Conservation (phyloP, 2,329 filamentous ascomycete genomes). For the Periconia sp. region DNA sequence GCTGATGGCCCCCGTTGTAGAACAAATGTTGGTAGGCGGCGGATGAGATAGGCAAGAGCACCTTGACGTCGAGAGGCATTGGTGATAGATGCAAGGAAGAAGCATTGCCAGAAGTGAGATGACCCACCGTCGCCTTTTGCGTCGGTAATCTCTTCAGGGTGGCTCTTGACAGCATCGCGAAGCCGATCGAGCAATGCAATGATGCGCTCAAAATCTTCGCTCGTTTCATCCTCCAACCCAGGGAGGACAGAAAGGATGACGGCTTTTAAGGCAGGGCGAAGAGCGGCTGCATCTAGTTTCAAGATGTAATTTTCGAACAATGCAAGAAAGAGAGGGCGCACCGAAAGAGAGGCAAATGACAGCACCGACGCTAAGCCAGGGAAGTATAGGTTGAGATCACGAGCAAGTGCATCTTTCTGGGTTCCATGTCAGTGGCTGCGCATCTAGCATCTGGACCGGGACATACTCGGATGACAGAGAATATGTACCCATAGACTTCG, state of each 20-base stretch:
- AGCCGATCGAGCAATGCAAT: conserved; percentile 79
- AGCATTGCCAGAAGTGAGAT: conserved; percentile 97
- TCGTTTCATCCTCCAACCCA: conserved; percentile 92
- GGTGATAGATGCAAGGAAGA: conserved; percentile 92
- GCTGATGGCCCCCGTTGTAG: conserved; percentile 18
- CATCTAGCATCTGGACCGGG: conserved; percentile 8
- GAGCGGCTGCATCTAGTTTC: conserved; percentile 69
- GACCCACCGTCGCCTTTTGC: conserved; percentile 59
- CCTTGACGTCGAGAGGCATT: conserved; percentile 84
- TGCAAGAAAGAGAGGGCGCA: conserved; percentile 83
- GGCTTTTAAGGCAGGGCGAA: conserved; percentile 89
- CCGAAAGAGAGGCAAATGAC: conserved; percentile 92
- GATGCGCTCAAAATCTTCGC: conserved; percentile 94
- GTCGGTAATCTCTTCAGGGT: conserved; percentile 55
- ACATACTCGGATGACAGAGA: conserved; percentile 77
- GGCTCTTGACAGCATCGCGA: conserved; percentile 67
- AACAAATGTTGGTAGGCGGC: conserved; percentile 74
- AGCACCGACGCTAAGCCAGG: conserved; percentile 88
- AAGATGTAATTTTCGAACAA: conserved; percentile 83
- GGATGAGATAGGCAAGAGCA: conserved; percentile 82
- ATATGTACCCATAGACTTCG: conserved; percentile 91
- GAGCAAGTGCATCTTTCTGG: conserved; percentile 73
- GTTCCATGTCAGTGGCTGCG: conserved; percentile 29
- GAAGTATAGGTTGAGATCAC: conserved; percentile 84
- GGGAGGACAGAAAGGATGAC: conserved; percentile 88